These are phyloP conservation scores for Porphyrellus cyaneotinctus DNA, from an alignment of 768 basidiomycete species.

Conservation along the genomic window DNA sequence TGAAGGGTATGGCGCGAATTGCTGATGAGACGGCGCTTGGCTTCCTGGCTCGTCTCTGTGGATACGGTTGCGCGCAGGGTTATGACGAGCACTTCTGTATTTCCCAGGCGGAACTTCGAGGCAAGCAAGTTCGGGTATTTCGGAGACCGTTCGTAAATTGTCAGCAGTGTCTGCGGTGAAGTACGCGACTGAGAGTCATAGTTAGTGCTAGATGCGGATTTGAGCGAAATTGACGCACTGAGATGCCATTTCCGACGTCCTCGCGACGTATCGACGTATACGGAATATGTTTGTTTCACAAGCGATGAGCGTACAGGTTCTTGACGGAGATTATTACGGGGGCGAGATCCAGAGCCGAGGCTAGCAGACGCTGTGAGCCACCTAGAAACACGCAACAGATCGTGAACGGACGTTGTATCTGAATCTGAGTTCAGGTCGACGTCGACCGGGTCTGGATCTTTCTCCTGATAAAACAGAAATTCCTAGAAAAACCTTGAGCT, in stretches of 20 bases:
- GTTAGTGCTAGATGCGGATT: conserved; percentile 2
- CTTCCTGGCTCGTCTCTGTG: conserved; percentile 24
- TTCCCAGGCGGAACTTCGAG: conserved; percentile 55
- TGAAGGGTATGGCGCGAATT: conserved; percentile 33
- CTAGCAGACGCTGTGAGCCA: conserved; percentile 18
- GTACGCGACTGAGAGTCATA: conserved; percentile 57
- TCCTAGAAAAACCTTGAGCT: conserved; percentile 42
- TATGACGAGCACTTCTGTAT: conserved; percentile 63
- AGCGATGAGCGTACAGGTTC: conserved; percentile 45
- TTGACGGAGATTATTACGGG: conserved; percentile 22
- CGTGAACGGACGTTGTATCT: conserved; percentile 41
- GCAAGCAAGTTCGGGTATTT: conserved; percentile 49
- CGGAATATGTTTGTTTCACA: conserved; percentile 79
- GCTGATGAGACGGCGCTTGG: conserved; percentile 17
- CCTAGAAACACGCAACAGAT: not conserved
- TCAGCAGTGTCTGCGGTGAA: conserved; percentile 63
- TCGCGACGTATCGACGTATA: conserved; percentile 59
- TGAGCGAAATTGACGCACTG: conserved; percentile 43
- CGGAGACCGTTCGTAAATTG: conserved; percentile 54
- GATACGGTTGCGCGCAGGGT: conserved; percentile 41
- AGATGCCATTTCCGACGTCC: conserved; percentile 82
- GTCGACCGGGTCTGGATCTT: conserved; percentile 48
- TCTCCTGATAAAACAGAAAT: conserved; percentile 75
- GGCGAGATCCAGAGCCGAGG: conserved; percentile 29
- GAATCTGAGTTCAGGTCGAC: conserved; percentile 49